Evolutionary conservation across 2,329 filamentous ascomycete species (phyloP), one percentile per base, ranked within the genome.

Genomic region (Nothophaeocryptopus gaeumannii): DNA sequence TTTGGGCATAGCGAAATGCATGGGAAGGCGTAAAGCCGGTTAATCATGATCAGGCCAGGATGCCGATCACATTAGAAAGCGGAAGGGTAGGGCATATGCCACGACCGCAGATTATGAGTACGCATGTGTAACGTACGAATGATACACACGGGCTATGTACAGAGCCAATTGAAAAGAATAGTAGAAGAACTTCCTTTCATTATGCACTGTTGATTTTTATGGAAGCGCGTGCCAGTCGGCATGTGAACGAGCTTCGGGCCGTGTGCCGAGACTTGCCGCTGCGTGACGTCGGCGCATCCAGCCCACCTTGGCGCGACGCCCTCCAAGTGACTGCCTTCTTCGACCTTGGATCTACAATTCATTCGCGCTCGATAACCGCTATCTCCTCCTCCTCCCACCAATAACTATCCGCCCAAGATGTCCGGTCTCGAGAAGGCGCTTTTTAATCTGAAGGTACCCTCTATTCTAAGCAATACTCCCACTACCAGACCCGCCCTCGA

Each of bases 401-500:
- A 30, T 33, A 5, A n/a, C 33, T 7, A 13, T 9, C 3, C 44
- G 29, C 38, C 45, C 57, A 65, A 26, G 47, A 82, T 82, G 80
- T 82, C 80, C 30, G 79, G 80, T 53, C 75, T 82, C 49, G 79
- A 82, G 65, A 82, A 82, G 63, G 78, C 79, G 16, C 75, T 82
- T 35, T 81, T 82, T 70, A 82, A 82, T 64, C 72, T 83, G 53
- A 83, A 82, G 73, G 79, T 80, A 52, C 43, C 66, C 53, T 15
- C 29, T 8, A 8, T 15, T n/a, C n/a, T n/a, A n/a, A n/a, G n/a
- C n/a, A 9, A 40, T 10, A 32, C 10, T 13, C 8, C 10, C n/a
- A 11, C 20, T 5, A 34, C 13, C 2, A 15, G 20, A 32, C 14
- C 46, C 29, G 35, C 12, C n/a, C 30, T 30, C 26, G 13, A 36